These are phyloP conservation scores for Penicillium desertorum DNA, from an alignment of 495 filamentous ascomycete genomes.

Conservation along the genomic window DNA sequence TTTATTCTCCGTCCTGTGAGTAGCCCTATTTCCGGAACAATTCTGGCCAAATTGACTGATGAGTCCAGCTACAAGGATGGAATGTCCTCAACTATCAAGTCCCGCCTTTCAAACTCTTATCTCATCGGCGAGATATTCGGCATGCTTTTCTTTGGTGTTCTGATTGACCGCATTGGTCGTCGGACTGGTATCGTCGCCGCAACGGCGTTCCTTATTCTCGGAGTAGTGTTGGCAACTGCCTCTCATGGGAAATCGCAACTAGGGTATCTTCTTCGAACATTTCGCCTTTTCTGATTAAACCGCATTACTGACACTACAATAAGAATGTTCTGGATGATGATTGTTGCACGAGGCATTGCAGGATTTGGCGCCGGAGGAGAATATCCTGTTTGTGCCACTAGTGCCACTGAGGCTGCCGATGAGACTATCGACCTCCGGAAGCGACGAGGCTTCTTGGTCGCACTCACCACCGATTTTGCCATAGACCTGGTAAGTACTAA, in stretches of 20 bases:
- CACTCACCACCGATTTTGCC: slow-evolving; percentile 34
- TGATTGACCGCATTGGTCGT: slow-evolving; percentile 36
- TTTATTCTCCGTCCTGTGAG: slow-evolving; percentile 38
- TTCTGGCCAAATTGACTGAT: not conserved
- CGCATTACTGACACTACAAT: not conserved
- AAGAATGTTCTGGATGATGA: slow-evolving; percentile 57
- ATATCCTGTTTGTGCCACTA: slow-evolving; percentile 47
- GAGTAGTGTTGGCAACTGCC: slow-evolving; percentile 32
- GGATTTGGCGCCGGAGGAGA: slow-evolving; percentile 54
- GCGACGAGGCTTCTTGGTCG: slow-evolving; percentile 34
- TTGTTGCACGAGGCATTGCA: slow-evolving; percentile 51
- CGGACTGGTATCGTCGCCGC: slow-evolving; percentile 29
- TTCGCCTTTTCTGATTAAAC: not conserved
- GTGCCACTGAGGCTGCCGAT: slow-evolving; percentile 49
- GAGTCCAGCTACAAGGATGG: slow-evolving; percentile 26
- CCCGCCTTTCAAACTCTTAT: slow-evolving; percentile 35
- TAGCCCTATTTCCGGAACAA: not conserved
- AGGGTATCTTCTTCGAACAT: slow-evolving; percentile 15
- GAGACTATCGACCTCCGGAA: slow-evolving; percentile 32
- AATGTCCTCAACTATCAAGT: slow-evolving; percentile 38
- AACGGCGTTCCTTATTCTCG: slow-evolving; percentile 30
- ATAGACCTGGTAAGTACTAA: slow-evolving; percentile 26
- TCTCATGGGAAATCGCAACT: slow-evolving; percentile 31
- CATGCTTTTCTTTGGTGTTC: slow-evolving; percentile 36
- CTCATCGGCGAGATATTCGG: slow-evolving; percentile 39